Evolutionary conservation across 169 alveolate genomes (phyloP), one percentile per base, ranked within the genome.

Genomic region (Theileria luwenshuni): DNA sequence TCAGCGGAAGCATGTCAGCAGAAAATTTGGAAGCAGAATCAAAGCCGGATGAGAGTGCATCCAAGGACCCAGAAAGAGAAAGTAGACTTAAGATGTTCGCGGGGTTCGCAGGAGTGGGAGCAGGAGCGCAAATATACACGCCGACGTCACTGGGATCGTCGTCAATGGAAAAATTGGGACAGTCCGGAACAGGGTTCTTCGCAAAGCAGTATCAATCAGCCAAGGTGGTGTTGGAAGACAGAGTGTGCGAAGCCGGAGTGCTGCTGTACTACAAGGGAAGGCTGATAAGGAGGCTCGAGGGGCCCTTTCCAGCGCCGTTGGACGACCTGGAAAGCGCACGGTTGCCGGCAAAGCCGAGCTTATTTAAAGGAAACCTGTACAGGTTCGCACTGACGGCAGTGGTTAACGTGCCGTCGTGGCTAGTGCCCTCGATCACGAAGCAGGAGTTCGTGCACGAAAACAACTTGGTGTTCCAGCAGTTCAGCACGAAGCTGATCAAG

Each of bases 331-430:
- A 86, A 23, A 76, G 91, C 43, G 83, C 95, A 0, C 47, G 54
- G 17, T 72, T 69, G 43, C 92, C 91, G 2, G 90, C 90, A 3
- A 80, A 47, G 54, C 80, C 62, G 42, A 42, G 86, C 23, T 45
- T 69, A 59, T 74, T 73, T 42, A 79, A 77, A 21, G 89, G 92
- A 13, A 83, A 83, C 81, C 60, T 86, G 45, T 88, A 90, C 76
- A 76, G 91, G 52, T 91, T 86, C 74, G 93, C 93, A 19, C 76
- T 92, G 17, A 92, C 96, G 15, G 96, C 94, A 19, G 84, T 91
- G 63, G 86, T 92, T 7, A 91, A 88, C 68, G 97, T 94, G 13
- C 97, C 97, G 0, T 89, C 90, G 65, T 94, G 97, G 97, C 91
- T 94, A 51, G 68, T 89, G 15, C 96, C 97, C 15, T 84, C 97